Conservation (phyloP, 1,284 basidiomycete genomes). For the Trichosporon inkin region DNA sequence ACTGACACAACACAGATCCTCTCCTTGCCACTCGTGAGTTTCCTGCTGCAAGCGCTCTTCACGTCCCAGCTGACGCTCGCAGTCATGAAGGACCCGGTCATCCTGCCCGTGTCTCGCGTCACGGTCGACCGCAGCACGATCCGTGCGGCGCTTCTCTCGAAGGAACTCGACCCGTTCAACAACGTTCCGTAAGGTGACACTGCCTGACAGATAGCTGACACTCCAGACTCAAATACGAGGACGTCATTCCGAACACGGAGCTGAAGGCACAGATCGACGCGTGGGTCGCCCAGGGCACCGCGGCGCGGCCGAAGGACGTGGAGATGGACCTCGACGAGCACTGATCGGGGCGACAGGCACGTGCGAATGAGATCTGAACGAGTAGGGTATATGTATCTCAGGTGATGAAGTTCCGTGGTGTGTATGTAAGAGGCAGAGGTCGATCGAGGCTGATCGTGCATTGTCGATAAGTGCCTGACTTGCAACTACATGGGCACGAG, state of each 20-base stretch:
- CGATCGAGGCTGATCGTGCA: too few relatives aligned
- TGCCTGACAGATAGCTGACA: not conserved
- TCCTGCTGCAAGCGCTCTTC: too few relatives aligned
- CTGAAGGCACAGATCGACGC: slow-evolving; percentile 62
- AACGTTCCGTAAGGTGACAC: slow-evolving; percentile 57
- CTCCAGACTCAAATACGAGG: slow-evolving; percentile 63
- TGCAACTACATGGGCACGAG: too few relatives aligned
- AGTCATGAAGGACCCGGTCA: slow-evolving; percentile 98
- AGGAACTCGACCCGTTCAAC: slow-evolving; percentile 87
- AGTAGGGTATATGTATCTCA: too few relatives aligned
- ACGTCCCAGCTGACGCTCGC: slow-evolving; percentile 15
- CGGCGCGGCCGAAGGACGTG: slow-evolving; percentile 26
- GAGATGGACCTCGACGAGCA: slow-evolving; percentile 44
- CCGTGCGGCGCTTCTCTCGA: slow-evolving; percentile 89
- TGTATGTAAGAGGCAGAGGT: too few relatives aligned
- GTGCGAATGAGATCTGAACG: not conserved
- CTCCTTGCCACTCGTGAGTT: slow-evolving; percentile 34
- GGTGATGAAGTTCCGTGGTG: too few relatives aligned
- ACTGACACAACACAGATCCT: slow-evolving; percentile 27
- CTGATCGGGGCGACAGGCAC: slow-evolving; percentile 1
- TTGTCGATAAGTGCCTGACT: too few relatives aligned
- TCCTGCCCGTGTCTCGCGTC: slow-evolving; percentile 74
- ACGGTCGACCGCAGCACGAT: slow-evolving; percentile 89
- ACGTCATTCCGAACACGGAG: slow-evolving; percentile 67
- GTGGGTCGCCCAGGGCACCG: slow-evolving; percentile 57